A percentile compares a stretch with the other conserved stretches of the same genome.
Evolutionary conservation across 2,329 filamentous ascomycete genomes (phyloP).

Genomic region (Sporothrix euskadiensis): DNA sequence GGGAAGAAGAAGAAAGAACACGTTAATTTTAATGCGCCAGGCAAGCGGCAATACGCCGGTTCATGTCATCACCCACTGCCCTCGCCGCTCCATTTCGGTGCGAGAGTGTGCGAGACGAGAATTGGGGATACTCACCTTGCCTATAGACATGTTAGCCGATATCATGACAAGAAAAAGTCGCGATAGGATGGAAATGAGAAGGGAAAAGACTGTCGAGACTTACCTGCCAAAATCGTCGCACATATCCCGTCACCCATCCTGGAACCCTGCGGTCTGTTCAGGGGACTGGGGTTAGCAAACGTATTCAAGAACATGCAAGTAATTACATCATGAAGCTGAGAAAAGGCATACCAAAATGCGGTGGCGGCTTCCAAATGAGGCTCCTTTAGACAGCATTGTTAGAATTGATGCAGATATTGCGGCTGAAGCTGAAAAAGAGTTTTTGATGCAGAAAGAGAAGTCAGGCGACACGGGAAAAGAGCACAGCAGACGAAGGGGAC

Average conservation of each 20-base stretch:
- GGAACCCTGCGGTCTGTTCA: slow-evolving; percentile 74
- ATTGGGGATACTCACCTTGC: not conserved
- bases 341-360: slow-evolving; percentile 74
- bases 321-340: slow-evolving; percentile 6
- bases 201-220: slow-evolving; percentile 38
- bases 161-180: not conserved
- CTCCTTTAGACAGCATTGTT: slow-evolving; percentile 57
- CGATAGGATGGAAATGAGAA: not conserved
- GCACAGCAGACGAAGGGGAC: not conserved
- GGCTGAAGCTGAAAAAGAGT: not conserved
- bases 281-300: not conserved
- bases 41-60: not conserved
- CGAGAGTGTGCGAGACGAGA: not conserved
- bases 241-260: slow-evolving; percentile 90
- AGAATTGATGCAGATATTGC: not conserved
- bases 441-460: not conserved
- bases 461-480: slow-evolving; percentile 20
- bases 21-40: not conserved
- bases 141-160: not conserved
- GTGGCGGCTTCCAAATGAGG: slow-evolving; percentile 97
- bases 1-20: not conserved
- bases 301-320: too few species aligned
- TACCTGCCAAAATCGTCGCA: slow-evolving; percentile 97
- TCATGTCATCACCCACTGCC: not conserved
- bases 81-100: too few species aligned